Evolutionary conservation across 169 alveolate species (phyloP), one percentile per base, ranked within the genome.

Genomic region (Cryptosporidium sp.): DNA sequence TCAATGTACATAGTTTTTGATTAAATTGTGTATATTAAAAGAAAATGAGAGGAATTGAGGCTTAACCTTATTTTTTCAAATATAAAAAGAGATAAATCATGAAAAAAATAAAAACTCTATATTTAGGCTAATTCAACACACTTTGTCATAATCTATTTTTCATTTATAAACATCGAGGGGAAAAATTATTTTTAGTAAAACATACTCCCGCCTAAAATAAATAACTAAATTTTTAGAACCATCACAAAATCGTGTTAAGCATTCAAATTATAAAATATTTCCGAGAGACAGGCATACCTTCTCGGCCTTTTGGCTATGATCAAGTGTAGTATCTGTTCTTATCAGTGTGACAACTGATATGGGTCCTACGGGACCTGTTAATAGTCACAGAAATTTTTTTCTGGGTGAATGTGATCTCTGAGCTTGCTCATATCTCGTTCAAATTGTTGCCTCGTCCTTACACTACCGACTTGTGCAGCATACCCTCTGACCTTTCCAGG

Each of bases 231-330:
- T 37, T 55, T 37, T 23, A 80, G 87, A 80, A 37, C 87, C 87
- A 80, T 80, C 87, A 80, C 37, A 39, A 65, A 41, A 65, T 62
- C 75, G 87, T 80, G 74, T 61, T 7, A 2, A 29, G 8, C 35
- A 80, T 26, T 14, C 61, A 29, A 39, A 23, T 45, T 29, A 31
- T 14, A n/a, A 41, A 41, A 21, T 21, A 14, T 4, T 2, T 6
- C 1, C 41, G 67, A 10, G 69, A 2, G 33, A 29, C 14, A 12
- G 48, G 23, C 97, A 96, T 96, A 95, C 98, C 98, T 96, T 96
- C 97, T 96, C 98, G 98, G 98, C 98, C 97, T 96, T 94, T 96
- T 96, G 98, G 98, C 98, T 96, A 94, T 95, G 98, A 96, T 96
- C 98, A 96, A 96, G 98, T 96, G 98, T 96, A 96, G 98, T 96